Conservation (phyloP, 2,329 filamentous ascomycete species). For the Leptographium lundbergii region DNA sequence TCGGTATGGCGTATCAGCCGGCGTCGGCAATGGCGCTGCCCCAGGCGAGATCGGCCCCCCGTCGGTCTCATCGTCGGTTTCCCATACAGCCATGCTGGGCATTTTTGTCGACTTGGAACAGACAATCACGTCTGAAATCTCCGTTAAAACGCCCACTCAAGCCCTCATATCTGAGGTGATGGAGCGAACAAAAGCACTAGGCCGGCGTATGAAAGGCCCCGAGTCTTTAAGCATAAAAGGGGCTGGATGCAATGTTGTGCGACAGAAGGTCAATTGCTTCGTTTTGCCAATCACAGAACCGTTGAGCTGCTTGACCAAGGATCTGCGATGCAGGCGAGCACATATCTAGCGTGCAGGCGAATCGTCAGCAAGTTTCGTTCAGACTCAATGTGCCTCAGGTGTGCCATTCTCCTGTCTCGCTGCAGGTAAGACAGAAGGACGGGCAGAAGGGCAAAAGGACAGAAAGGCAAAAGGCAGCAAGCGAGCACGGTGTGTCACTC, state of each 20-base stretch:
- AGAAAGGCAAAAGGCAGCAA: not conserved
- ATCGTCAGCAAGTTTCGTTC: not conserved
- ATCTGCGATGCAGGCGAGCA: not conserved
- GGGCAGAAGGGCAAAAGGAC: not conserved
- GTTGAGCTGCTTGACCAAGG: not conserved
- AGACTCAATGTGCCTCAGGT: not conserved
- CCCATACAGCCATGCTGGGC: conserved; percentile 41
- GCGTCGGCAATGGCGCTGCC: conserved; percentile 45
- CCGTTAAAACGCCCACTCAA: not conserved
- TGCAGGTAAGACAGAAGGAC: not conserved
- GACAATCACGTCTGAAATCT: conserved; percentile 1
- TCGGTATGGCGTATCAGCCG: conserved; percentile 59
- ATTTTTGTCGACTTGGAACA: not conserved
- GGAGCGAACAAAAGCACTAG: not conserved
- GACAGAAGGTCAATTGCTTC: not conserved
- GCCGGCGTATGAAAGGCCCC: not conserved
- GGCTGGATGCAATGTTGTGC: not conserved
- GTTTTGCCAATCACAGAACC: not conserved
- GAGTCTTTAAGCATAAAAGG: not conserved
- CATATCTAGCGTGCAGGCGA: not conserved
- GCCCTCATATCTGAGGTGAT: conserved; percentile 7
- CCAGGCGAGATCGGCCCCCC: conserved; percentile 39
- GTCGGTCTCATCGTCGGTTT: conserved; percentile 50
- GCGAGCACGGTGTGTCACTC: not conserved
- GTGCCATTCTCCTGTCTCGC: not conserved